These are phyloP conservation scores for Stephanocyclus meneghinianus DNA, from an alignment of 352 stramenopile genomes.

Conservation along the genomic window DNA sequence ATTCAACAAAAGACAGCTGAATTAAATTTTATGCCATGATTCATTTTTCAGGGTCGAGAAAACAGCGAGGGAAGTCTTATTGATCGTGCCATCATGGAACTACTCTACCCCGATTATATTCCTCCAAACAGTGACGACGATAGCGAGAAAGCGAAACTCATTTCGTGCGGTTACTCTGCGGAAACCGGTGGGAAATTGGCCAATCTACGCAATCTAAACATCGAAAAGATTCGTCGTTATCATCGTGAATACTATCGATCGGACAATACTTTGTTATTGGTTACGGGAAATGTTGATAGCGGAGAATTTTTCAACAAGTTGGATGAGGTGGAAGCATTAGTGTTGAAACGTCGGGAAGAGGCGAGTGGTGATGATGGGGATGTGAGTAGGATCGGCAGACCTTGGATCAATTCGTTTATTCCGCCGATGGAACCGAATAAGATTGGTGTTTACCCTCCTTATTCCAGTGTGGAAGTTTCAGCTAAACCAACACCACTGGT, in stretches of 20 bases:
- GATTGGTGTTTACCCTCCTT: conserved; percentile 31
- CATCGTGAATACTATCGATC: conserved; percentile 72
- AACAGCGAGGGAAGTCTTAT: conserved; percentile 57
- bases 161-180: conserved; percentile 48
- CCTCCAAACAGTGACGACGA: background rate
- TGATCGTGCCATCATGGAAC: conserved; percentile 37
- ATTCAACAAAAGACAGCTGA: no score
- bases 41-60: conserved; percentile 44
- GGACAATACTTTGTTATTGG: conserved; percentile 64
- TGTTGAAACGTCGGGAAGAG: conserved; percentile 31
- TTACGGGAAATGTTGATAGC: conserved; percentile 57
- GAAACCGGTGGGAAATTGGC: conserved; percentile 60
- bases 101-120: conserved; percentile 50
- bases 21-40: background rate
- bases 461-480: background rate
- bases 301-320: conserved; percentile 47
- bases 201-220: conserved; percentile 52
- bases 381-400: conserved; percentile 16
- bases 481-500: conserved; percentile 13
- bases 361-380: background rate
- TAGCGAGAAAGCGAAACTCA: background rate
- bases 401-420: conserved; percentile 34
- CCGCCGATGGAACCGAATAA: conserved; percentile 29
- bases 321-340: conserved; percentile 50
- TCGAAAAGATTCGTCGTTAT: conserved; percentile 56